phyloP scores from a whole-genome alignment of 2,329 filamentous ascomycete species.

The Paraphaeosphaeria sporulosa region DNA sequence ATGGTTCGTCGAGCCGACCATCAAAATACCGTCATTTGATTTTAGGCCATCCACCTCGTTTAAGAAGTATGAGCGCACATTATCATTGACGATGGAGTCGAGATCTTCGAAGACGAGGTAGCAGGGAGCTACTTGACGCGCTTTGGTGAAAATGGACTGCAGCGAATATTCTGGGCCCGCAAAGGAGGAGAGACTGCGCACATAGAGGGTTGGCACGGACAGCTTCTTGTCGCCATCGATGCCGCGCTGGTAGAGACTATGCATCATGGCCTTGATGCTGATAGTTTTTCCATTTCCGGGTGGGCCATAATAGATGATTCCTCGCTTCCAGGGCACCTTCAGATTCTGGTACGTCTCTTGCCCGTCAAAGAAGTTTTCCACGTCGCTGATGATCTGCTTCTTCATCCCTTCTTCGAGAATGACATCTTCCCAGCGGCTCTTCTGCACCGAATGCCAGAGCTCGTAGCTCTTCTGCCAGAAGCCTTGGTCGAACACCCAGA shows the following conservation, averaged over 20 bases:
- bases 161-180: constrained; percentile 63
- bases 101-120: constrained; percentile 77
- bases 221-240: constrained; percentile 39
- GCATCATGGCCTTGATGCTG: constrained; percentile 74
- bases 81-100: constrained; percentile 69
- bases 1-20: constrained; percentile 71
- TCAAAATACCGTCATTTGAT: constrained; percentile 74
- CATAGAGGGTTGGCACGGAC: constrained; percentile 63
- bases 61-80: constrained; percentile 72
- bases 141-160: constrained; percentile 55
- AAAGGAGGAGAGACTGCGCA: constrained; percentile 58
- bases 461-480: constrained; percentile 69
- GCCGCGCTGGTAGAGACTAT: constrained; percentile 64
- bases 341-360: constrained; percentile 66
- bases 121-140: constrained; percentile 70
- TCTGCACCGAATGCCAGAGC: constrained; percentile 61
- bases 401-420: constrained; percentile 73
- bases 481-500: constrained; percentile 72
- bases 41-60: constrained; percentile 76
- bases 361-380: constrained; percentile 69
- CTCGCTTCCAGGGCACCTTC: constrained; percentile 74
- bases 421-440: constrained; percentile 68
- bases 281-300: constrained; percentile 74
- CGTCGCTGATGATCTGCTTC: constrained; percentile 67
- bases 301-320: constrained; percentile 72